Percentiles rank a stretch among this genome's conserved stretches.
Conservation (phyloP, 768 basidiomycete species). For the Tricholoma sp. region DNA sequence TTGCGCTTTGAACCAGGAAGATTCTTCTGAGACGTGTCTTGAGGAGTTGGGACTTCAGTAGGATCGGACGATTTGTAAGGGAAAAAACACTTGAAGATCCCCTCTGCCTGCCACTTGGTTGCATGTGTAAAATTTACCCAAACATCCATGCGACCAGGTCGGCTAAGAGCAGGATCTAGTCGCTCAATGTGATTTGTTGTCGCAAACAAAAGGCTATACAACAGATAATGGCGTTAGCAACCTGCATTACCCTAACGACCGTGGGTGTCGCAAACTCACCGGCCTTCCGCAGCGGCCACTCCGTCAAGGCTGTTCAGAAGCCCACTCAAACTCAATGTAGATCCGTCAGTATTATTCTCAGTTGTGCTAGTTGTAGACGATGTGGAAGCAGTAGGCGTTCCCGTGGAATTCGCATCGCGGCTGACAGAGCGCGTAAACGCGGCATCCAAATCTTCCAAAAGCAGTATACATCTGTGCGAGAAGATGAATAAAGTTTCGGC, state of each 20-base stretch:
- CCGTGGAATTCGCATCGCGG: conserved; percentile 78
- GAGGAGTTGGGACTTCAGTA: conserved; percentile 14
- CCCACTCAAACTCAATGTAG: conserved; percentile 81
- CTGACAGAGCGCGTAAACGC: conserved; percentile 86
- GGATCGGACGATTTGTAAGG: conserved; percentile 47
- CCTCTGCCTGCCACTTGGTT: conserved; percentile 90
- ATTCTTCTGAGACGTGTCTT: conserved; percentile 60
- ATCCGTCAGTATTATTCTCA: conserved; percentile 61
- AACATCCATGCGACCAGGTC: conserved; percentile 89
- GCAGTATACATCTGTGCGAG: conserved; percentile 73
- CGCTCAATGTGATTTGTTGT: conserved; percentile 94
- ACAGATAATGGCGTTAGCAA: conserved; percentile 11
- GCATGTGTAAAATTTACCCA: conserved; percentile 91
- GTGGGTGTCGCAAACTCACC: conserved; percentile 42
- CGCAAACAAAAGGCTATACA: conserved; percentile 71
- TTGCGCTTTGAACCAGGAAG: conserved; percentile 66
- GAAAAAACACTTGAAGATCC: conserved; percentile 94
- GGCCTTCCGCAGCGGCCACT: conserved; percentile 81
- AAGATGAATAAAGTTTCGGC: conserved; percentile 8
- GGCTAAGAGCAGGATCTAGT: conserved; percentile 82
- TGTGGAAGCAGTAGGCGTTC: conserved; percentile 51
- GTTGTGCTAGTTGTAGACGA: conserved; percentile 35
- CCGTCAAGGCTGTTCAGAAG: conserved; percentile 84
- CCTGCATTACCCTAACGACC: background rate
- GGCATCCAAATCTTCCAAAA: conserved; percentile 91